Conservation (phyloP, 2,329 filamentous ascomycete genomes). For the Ceratocystis smalleyi region DNA sequence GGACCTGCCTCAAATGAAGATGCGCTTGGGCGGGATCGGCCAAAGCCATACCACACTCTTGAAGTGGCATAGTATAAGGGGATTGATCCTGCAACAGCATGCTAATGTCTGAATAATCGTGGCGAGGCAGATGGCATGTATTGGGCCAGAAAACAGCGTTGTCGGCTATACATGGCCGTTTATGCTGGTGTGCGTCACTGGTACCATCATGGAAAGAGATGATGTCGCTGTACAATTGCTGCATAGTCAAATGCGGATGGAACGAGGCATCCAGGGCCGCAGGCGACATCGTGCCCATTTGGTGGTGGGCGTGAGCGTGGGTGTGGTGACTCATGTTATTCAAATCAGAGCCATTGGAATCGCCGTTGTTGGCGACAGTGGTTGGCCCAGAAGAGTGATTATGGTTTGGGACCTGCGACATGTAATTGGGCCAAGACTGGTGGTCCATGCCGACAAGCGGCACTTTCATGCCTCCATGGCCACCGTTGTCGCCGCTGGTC, state of each 20-base stretch:
- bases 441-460: neutral
- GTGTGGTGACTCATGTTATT: neutral
- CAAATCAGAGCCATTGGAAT: neutral
- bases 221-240: slow-evolving; percentile 11
- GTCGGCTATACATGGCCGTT: slow-evolving; percentile 16
- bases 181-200: slow-evolving; percentile 13
- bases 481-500: slow-evolving; percentile 9
- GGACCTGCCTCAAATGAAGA: slow-evolving; percentile 15
- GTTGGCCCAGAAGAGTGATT: neutral
- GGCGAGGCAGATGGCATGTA: slow-evolving; percentile 19
- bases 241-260: slow-evolving; percentile 7
- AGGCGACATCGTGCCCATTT: neutral
- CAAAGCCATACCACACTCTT: slow-evolving; percentile 17
- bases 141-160: slow-evolving; percentile 17
- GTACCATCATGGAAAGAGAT: slow-evolving; percentile 16
- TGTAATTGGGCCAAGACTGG: neutral
- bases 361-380: neutral
- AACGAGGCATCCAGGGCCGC: neutral
- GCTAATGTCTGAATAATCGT: slow-evolving; percentile 16
- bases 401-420: slow-evolving; percentile 1
- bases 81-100: slow-evolving; percentile 12
- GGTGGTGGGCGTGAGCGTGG: neutral
- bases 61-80: slow-evolving; percentile 7
- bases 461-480: slow-evolving; percentile 1
- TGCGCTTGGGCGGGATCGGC: slow-evolving; percentile 15